These are phyloP conservation scores for Galeopsis tetrahit DNA, from an alignment of 257 asterid species.

Conservation along the genomic window DNA sequence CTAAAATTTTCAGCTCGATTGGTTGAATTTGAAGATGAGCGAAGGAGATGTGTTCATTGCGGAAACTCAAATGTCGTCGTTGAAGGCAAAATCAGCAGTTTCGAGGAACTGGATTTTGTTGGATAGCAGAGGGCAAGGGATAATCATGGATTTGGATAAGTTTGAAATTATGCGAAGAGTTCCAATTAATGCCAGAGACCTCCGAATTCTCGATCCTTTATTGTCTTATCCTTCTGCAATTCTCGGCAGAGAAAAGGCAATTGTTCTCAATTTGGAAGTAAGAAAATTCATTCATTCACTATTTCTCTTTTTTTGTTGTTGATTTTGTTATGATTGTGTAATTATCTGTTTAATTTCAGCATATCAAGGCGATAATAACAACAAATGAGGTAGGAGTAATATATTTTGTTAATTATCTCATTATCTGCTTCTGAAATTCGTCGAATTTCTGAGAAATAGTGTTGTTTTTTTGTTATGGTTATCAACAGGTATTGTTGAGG, in stretches of 20 bases:
- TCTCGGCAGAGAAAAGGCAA: constrained; percentile 78
- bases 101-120: constrained; percentile 74
- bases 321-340: background rate
- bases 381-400: constrained; percentile 72
- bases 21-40: constrained; percentile 34
- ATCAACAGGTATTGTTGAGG: constrained; percentile 68
- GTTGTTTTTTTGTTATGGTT: no score
- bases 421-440: no score
- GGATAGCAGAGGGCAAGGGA: constrained; percentile 63
- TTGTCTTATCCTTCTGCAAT: constrained; percentile 92
- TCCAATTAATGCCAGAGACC: constrained; percentile 83
- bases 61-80: constrained; percentile 46
- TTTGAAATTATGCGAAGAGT: constrained; percentile 73
- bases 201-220: constrained; percentile 84
- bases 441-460: no score
- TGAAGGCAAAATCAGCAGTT: constrained; percentile 58
- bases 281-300: no score
- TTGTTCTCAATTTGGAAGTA: constrained; percentile 91
- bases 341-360: constrained; percentile 51
- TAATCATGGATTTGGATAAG: constrained; percentile 79
- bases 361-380: constrained; percentile 92
- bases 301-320: background rate
- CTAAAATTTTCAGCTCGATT: background rate
- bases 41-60: constrained; percentile 45
- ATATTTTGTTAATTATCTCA: no score